phyloP scores from a whole-genome alignment of 2,329 filamentous ascomycete species.

The Diplodia corticola region DNA sequence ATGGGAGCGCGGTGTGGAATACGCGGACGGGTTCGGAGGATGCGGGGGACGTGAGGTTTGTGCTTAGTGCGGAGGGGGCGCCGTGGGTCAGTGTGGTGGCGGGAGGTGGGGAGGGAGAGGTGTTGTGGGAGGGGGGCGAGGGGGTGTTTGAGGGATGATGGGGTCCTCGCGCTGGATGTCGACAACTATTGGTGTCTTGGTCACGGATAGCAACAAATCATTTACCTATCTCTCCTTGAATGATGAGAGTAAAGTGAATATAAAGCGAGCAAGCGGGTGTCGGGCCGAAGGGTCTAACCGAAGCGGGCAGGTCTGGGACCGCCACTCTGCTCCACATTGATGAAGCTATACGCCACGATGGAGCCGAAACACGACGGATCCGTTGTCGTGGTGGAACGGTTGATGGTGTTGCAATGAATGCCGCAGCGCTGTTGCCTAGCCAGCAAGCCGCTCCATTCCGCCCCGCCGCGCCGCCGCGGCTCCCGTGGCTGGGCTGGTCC shows the following conservation, averaged over 20 bases:
- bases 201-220: no score
- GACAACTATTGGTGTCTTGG: no score
- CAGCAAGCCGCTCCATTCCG: neutral
- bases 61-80: no score
- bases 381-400: neutral
- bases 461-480: neutral
- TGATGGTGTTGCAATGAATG: neutral
- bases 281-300: neutral
- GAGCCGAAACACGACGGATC: no score
- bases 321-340: neutral
- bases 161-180: no score
- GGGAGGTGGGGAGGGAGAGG: no score
- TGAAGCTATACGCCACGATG: neutral
- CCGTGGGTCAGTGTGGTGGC: no score
- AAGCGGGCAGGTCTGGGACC: neutral
- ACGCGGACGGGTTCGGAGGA: no score
- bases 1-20: no score
- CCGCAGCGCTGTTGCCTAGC: neutral
- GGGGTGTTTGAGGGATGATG: no score
- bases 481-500: neutral
- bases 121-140: no score
- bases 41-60: no score
- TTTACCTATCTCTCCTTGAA: neutral
- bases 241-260: neutral
- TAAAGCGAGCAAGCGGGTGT: neutral